phyloP scores from a whole-genome alignment of 805 yeast genomes.

The Yarrowia sp. region DNA sequence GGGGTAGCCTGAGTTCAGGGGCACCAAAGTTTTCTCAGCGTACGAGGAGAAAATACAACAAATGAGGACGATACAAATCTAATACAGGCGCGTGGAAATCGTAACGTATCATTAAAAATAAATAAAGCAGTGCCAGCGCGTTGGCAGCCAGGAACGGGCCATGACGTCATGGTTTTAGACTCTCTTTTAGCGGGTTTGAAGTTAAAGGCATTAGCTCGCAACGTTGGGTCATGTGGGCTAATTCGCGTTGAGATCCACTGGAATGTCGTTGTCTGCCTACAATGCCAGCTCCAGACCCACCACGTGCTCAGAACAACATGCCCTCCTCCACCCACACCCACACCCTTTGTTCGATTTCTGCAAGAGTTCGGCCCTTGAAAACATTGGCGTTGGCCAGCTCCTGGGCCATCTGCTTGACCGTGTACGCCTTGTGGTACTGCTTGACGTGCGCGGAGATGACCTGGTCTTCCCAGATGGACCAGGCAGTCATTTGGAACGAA shows the following conservation, averaged over 20 bases:
- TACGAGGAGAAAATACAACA: too few species aligned
- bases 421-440: conserved; percentile 17
- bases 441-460: conserved; percentile 14
- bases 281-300: too few species aligned
- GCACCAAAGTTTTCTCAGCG: too few species aligned
- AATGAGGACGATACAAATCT: too few species aligned
- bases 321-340: conserved; percentile 24
- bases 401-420: conserved; percentile 21
- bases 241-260: too few species aligned
- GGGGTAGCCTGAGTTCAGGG: too few species aligned
- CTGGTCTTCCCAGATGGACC: conserved; percentile 22
- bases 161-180: background rate
- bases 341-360: conserved; percentile 15
- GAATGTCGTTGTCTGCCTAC: too few species aligned
- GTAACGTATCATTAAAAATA: background rate
- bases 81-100: too few species aligned
- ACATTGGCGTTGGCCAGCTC: background rate
- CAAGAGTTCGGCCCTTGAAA: background rate
- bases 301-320: background rate
- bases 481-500: background rate
- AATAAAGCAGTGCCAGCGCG: background rate
- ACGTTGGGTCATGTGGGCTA: conserved; percentile 6
- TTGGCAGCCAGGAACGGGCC: background rate
- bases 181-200: too few species aligned
- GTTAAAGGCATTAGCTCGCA: background rate